Conservation (phyloP, 768 basidiomycete genomes). For the Pholiota conissans region DNA sequence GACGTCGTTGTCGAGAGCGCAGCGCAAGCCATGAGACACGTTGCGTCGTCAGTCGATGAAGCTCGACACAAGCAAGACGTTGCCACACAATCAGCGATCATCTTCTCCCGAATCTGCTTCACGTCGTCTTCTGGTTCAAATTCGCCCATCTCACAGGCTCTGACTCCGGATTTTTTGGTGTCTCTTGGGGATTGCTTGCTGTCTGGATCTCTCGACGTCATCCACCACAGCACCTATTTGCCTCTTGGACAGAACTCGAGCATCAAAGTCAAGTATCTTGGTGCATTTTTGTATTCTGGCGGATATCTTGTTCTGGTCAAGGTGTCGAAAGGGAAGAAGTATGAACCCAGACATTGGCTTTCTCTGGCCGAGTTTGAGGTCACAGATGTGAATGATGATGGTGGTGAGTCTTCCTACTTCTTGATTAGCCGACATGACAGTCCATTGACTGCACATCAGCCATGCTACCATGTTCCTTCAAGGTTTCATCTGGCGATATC, state of each 20-base stretch:
- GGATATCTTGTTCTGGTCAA: slow-evolving; percentile 89
- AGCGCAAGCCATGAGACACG: slow-evolving; percentile 70
- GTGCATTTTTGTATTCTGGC: slow-evolving; percentile 84
- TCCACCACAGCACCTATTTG: slow-evolving; percentile 60
- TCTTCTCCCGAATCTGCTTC: slow-evolving; percentile 63
- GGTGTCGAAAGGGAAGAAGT: slow-evolving; percentile 74
- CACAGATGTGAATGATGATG: slow-evolving; percentile 64
- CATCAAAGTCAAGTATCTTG: slow-evolving; percentile 82
- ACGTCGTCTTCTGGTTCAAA: slow-evolving; percentile 26
- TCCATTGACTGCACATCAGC: slow-evolving; percentile 40
- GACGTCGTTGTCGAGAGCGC: slow-evolving; percentile 52
- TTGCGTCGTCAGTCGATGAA: slow-evolving; percentile 79
- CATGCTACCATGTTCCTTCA: slow-evolving; percentile 79
- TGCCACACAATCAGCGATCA: slow-evolving; percentile 63
- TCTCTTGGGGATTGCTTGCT: slow-evolving; percentile 78
- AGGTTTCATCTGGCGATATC: slow-evolving; percentile 66
- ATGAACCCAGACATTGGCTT: slow-evolving; percentile 91
- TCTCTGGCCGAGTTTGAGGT: slow-evolving; percentile 72
- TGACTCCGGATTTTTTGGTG: slow-evolving; percentile 61
- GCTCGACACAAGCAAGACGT: slow-evolving; percentile 70
- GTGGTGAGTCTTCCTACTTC: slow-evolving; percentile 55
- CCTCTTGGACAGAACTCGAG: slow-evolving; percentile 44
- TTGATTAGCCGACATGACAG: neutral
- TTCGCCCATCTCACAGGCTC: slow-evolving; percentile 32
- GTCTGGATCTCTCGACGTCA: slow-evolving; percentile 86